Base-by-base conservation (phyloP, 345 rosid genomes). In the Citrus hindsii region DNA sequence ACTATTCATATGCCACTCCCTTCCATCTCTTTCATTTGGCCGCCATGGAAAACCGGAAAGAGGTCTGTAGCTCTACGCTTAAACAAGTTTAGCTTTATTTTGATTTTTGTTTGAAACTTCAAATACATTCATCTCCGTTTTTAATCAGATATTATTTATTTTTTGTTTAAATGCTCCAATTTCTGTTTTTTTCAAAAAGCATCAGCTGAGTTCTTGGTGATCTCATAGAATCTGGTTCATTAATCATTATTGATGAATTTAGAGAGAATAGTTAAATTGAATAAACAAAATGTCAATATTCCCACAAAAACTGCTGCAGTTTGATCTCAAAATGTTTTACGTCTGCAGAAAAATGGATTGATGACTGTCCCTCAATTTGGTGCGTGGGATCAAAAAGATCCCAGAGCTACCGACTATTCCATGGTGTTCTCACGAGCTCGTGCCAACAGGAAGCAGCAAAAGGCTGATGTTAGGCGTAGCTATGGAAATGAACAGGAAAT, bases 351-450 rank as follows among this genome's bases (percentile, higher is more conserved):
- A 42, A 60, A 46, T 75, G 87, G 82, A 22, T 84, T 87, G 90
- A 71, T 67, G 77, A 75, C 95, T 46, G 85, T 91, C 62, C 98
- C 97, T 60, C 91, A 88, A 84, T 94, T 94, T 58, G 98, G 97
- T 79, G 94, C 84, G 30, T 92, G 98, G 97, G 93, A 91, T 74
- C 88, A 86, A 33, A 83, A 82, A 71, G 81, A 77, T 67, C 74
- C 82, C 5, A 89, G 84, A 27, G 82, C 83, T 8, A 88, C 91
- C 3, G 76, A 89, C 67, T 94, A 94, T 76, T 90, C 98, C 24
- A 66, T 88, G 82, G 92, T 88, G 38, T 94, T 94, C 76, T 76
- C 89, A 0, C 80, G 46, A 73, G 97, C 98, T 79, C 93, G 96
- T 0, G 94, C 90, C 19, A 86, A 90, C 32, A 86, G 89, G 90